phyloP scores from a whole-genome alignment of 345 rosid species.

The Arabidopsis arenosa region DNA sequence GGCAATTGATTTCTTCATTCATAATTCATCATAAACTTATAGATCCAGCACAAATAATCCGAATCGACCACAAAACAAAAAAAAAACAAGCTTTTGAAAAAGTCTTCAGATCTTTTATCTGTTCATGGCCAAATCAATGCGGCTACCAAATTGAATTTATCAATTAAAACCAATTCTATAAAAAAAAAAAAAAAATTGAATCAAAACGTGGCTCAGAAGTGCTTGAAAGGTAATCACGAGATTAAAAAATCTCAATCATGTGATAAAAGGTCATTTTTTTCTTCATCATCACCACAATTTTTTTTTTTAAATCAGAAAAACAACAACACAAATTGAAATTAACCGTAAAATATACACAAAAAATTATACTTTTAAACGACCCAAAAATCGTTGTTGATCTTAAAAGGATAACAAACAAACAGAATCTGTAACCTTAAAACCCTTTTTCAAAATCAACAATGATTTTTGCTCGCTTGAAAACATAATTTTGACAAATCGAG shows the following conservation, averaged over 20 bases:
- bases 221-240: slow-evolving; percentile 49
- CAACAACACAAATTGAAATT: not conserved
- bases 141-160: too few species aligned
- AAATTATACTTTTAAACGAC: too few species aligned
- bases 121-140: too few species aligned
- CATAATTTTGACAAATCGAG: too few species aligned
- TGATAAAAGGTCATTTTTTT: slow-evolving; percentile 46
- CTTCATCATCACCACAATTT: slow-evolving; percentile 34
- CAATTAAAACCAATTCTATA: not conserved
- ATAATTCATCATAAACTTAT: too few species aligned
- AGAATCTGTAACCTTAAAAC: not conserved
- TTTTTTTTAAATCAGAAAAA: not conserved
- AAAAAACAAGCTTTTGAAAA: too few species aligned
- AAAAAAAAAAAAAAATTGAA: not conserved
- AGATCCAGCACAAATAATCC: too few species aligned
- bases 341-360: not conserved
- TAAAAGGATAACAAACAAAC: not conserved
- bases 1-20: too few species aligned
- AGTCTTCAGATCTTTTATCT: too few species aligned
- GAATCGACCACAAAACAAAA: too few species aligned
- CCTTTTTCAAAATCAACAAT: not conserved
- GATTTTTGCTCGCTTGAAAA: not conserved
- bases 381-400: not conserved
- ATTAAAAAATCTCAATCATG: slow-evolving; percentile 37
- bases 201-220: slow-evolving; percentile 41